A percentile compares a stretch with the other conserved stretches of the same genome.
Evolutionary conservation across 2,329 filamentous ascomycete genomes (phyloP).

Genomic region (Delphinella strobiligena): DNA sequence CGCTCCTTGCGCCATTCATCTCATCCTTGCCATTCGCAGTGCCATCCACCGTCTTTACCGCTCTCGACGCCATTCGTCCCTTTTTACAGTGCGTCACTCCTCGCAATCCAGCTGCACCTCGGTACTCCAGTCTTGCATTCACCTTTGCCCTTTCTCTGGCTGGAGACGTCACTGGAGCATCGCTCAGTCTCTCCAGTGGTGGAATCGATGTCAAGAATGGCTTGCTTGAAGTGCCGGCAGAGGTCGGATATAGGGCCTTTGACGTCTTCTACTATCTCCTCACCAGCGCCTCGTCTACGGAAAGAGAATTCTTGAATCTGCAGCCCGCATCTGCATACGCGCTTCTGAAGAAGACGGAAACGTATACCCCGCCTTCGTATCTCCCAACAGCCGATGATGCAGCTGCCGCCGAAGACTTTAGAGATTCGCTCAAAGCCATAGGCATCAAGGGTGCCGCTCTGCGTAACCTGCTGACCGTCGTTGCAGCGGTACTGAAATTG

Average conservation of each 20-base stretch:
- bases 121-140: constrained; percentile 69
- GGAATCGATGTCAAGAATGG: constrained; percentile 78
- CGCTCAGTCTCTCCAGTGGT: constrained; percentile 68
- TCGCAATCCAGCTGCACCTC: constrained; percentile 71
- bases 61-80: constrained; percentile 69
- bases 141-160: constrained; percentile 70
- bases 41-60: constrained; percentile 62
- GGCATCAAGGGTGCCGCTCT: constrained; percentile 82
- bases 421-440: constrained; percentile 73
- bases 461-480: constrained; percentile 69
- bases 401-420: constrained; percentile 86
- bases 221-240: constrained; percentile 64
- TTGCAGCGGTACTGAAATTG: constrained; percentile 80
- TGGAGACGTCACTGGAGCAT: constrained; percentile 65
- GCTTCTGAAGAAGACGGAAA: constrained; percentile 70
- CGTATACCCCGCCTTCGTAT: constrained; percentile 76
- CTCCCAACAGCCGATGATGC: constrained; percentile 86
- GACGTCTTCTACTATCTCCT: constrained; percentile 97
- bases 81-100: constrained; percentile 83
- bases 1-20: constrained; percentile 69
- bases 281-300: constrained; percentile 76
- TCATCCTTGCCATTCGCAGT: constrained; percentile 67
- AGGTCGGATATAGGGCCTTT: constrained; percentile 80
- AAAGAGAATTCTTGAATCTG: constrained; percentile 77
- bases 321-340: constrained; percentile 65